Evolutionary conservation across 2,329 filamentous ascomycete species (phyloP), one percentile per base, ranked within the genome.

Genomic region (Metarhizium guizhouense): DNA sequence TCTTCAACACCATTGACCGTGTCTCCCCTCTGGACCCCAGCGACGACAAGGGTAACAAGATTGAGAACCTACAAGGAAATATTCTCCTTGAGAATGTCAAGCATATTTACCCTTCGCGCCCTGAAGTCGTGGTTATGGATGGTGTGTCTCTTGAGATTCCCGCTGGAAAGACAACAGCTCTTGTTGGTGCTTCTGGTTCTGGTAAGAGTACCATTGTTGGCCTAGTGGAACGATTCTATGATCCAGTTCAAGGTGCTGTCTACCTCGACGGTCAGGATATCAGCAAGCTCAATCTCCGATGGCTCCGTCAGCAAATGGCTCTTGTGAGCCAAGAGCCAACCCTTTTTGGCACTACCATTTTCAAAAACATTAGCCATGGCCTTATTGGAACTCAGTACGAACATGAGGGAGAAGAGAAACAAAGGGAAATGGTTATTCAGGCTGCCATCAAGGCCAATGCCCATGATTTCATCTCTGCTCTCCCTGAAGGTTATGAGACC

Each of bases 141-240:
- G 84, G 86, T 60, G 88, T 97, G 56, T 88, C 77, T 56, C 80
- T 99, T 2, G 71, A 80, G 1, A 86, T 97, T 42, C 90, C 91
- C 2, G 88, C 92, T 3, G 92, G 93, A 20, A 95, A 96, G 74
- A 91, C 88, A 18, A 96, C 93, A 2, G 94, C 94, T 1, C 76
- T 99, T 7, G 94, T 99, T 6, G 94, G 94, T 56, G 90, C 93
- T 0, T 97, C 93, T 11, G 94, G 93, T 11, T 95, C 88, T 43
- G 94, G 94, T 51, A 99, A 97, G 73, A 93, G 87, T 64, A 97
- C 94, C 0, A 92, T 97, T 59, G 87, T 97, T 32, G 93, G 93
- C 13, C 77, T 99, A 20, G 85, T 97, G 1, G 93, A 97, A 72
- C 84, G 94, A 18, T 97, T 97, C 70, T 99, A 99, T 68, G 84